Base-by-base conservation (phyloP, 345 rosid genomes). In the Pistacia atlantica region DNA sequence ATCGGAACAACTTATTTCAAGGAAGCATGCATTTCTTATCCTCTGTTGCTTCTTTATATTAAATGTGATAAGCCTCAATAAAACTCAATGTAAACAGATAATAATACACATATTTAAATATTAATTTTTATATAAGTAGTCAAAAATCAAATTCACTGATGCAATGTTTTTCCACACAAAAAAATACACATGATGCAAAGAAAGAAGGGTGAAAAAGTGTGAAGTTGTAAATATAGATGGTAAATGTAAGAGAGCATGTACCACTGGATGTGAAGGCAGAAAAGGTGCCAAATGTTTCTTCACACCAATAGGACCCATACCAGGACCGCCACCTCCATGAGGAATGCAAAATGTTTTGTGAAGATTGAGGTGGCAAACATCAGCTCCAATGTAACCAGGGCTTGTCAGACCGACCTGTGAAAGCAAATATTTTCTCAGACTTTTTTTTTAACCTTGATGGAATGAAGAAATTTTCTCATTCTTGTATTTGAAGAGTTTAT, bases 291-390 rank as follows among this genome's bases (percentile, higher is more conserved):
- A 84, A 75, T 97, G 99, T 75, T 92, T 87, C 91, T 94, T 94
- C 80, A 97, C 99, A 69, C 99, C 98, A 74, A 97, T 92, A 73
- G 99, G 99, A 58, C 99, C 99, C 99, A 97, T 97, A 73, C 99
- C 99, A 69, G 98, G 98, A 80, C 99, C 98, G 62, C 99, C 99
- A 79, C 99, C 98, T 67, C 97, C 98, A 67, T 97, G 98, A 3
- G 98, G 98, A 81, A 97, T 97, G 89, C 99, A 97, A 84, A 94
- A 94, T 66, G 98, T 97, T 74, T 94, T 97, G 81, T 97, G 99
- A 84, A 97, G 99, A 81, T 97, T 97, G 78, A 97, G 96, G 87
- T 97, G 98, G 82, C 99, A 94, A 70, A 97, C 99, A 80, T 97
- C 99, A 20, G 99, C 99, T 79, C 99, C 99, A 77, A 97, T 94